phyloP scores from a whole-genome alignment of 2,329 filamentous ascomycete genomes.

The Clonostachys solani region DNA sequence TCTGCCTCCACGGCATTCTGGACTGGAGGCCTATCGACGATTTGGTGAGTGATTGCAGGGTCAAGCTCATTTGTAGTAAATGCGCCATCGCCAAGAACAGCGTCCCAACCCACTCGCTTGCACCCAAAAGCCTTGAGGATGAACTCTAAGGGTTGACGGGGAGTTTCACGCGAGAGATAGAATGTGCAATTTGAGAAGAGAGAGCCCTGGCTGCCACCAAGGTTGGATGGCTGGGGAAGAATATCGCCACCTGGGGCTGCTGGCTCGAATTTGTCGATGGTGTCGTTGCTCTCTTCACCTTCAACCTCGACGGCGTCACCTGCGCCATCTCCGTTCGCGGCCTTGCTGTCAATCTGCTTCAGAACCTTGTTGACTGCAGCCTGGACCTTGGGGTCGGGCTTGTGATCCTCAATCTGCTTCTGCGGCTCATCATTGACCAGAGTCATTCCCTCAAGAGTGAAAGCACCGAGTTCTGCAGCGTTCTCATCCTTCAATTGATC shows the following conservation, averaged over 20 bases:
- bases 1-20: conserved; percentile 50
- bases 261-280: conserved; percentile 88
- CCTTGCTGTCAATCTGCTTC: conserved; percentile 56
- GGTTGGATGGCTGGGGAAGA: conserved; percentile 70
- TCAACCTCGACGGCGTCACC: conserved; percentile 33
- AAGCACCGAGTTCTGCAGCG: conserved; percentile 85
- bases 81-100: conserved; percentile 82
- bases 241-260: conserved; percentile 80
- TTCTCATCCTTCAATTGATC: conserved; percentile 82
- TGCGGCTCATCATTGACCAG: conserved; percentile 49
- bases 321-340: conserved; percentile 30
- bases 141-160: conserved; percentile 86
- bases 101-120: conserved; percentile 93
- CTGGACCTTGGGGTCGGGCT: conserved; percentile 58
- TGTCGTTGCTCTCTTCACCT: conserved; percentile 43
- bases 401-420: conserved; percentile 43
- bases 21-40: conserved; percentile 84
- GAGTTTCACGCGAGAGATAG: conserved; percentile 91
- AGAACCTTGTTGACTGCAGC: conserved; percentile 66
- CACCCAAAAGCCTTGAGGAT: conserved; percentile 91
- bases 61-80: conserved; percentile 89
- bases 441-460: conserved; percentile 77
- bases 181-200: conserved; percentile 88
- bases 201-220: conserved; percentile 62
- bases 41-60: conserved; percentile 88